phyloP scores from a whole-genome alignment of 2,329 filamentous ascomycete species.

The Paecilomyces sp. region DNA sequence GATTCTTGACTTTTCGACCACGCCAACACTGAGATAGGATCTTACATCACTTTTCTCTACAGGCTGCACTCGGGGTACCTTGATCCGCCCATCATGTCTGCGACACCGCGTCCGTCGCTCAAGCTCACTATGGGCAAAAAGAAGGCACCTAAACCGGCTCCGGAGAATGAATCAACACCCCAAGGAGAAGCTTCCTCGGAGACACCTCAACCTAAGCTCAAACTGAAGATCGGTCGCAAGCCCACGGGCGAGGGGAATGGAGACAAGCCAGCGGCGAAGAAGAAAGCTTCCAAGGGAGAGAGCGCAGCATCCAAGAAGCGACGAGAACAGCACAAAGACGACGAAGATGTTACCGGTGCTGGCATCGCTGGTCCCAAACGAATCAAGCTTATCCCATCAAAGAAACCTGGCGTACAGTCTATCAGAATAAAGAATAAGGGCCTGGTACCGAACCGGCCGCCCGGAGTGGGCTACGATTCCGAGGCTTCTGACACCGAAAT shows the following conservation, averaged over 20 bases:
- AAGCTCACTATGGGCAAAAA: conserved; percentile 37
- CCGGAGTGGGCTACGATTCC: conserved; percentile 90
- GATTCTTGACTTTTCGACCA: not conserved
- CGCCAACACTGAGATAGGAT: not conserved
- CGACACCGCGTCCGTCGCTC: conserved; percentile 25
- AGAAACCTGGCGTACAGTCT: conserved; percentile 32
- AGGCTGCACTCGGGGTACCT: not conserved
- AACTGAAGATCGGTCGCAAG: conserved; percentile 31
- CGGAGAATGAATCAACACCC: conserved; percentile 8
- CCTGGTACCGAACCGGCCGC: conserved; percentile 60
- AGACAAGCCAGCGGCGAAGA: conserved; percentile 23
- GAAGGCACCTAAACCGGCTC: conserved; percentile 16
- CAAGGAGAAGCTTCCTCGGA: conserved; percentile 14
- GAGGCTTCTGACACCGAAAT: conserved; percentile 84
- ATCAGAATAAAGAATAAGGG: conserved; percentile 60
- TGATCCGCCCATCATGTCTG: conserved; percentile 23
- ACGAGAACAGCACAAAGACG: conserved; percentile 22
- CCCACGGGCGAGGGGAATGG: conserved; percentile 10
- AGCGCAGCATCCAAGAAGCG: conserved; percentile 27
- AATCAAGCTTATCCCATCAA: conserved; percentile 31
- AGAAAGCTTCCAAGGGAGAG: conserved; percentile 15
- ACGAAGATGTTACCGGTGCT: conserved; percentile 13
- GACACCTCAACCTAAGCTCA: conserved; percentile 31
- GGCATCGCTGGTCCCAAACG: conserved; percentile 25
- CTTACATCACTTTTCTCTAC: not conserved